A percentile compares a stretch with the other conserved stretches of the same genome.
phyloP scores from a whole-genome alignment of 2,329 filamentous ascomycete genomes.

The Fusarium musae region DNA sequence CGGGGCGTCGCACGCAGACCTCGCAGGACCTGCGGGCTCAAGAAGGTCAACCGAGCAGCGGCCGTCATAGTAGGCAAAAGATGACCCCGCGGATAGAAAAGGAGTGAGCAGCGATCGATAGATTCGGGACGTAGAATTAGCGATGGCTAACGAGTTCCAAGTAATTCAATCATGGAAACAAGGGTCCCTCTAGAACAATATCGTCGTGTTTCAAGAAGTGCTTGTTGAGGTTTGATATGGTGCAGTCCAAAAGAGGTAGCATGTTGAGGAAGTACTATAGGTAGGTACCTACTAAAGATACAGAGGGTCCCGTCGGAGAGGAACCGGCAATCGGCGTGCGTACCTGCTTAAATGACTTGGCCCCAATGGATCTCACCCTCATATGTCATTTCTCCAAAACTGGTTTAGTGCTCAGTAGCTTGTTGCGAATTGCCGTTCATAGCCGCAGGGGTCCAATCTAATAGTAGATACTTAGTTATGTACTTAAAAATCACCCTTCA shows the following conservation, averaged over 20 bases:
- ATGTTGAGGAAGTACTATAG: background rate
- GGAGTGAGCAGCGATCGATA: background rate
- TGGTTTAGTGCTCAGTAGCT: slow-evolving; percentile 1
- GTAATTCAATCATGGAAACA: slow-evolving; percentile 30
- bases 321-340: slow-evolving; percentile 39
- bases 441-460: slow-evolving; percentile 22
- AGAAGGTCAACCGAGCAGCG: slow-evolving; percentile 70
- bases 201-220: background rate
- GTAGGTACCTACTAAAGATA: background rate
- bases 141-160: slow-evolving; percentile 23
- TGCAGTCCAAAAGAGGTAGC: background rate
- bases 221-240: slow-evolving; percentile 1
- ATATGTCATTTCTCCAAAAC: slow-evolving; percentile 33
- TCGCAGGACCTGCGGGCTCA: slow-evolving; percentile 75
- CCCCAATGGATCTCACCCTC: slow-evolving; percentile 22
- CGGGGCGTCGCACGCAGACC: slow-evolving; percentile 51
- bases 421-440: slow-evolving; percentile 30
- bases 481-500: no score
- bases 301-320: slow-evolving; percentile 22
- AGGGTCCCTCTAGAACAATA: background rate
- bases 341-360: slow-evolving; percentile 35
- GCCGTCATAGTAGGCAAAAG: slow-evolving; percentile 66
- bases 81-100: slow-evolving; percentile 5
- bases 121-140: background rate
- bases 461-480: background rate